Conservation (phyloP, 164 flowering plant species). For the Vitis riparia region DNA sequence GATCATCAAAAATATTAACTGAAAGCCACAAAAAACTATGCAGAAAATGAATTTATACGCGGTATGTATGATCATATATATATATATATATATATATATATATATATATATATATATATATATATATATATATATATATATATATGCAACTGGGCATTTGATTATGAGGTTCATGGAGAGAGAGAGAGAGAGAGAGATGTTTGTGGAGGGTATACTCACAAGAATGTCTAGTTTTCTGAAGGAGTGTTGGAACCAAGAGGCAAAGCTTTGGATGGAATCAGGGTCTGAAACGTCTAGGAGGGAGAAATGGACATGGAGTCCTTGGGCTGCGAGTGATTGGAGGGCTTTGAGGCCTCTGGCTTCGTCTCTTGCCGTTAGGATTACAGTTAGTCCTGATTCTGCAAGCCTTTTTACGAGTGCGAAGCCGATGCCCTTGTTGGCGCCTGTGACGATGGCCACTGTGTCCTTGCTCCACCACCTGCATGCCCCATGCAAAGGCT, state of each 20-base stretch:
- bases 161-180: not conserved
- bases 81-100: too few relatives aligned
- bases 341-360: constrained; percentile 50
- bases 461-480: constrained; percentile 86
- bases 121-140: too few relatives aligned
- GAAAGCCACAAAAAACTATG: too few relatives aligned
- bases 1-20: too few relatives aligned
- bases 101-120: too few relatives aligned
- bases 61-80: too few relatives aligned
- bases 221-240: constrained; percentile 64
- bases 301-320: constrained; percentile 42
- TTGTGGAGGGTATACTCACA: constrained; percentile 34
- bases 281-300: constrained; percentile 60
- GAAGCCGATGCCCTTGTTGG: constrained; percentile 82
- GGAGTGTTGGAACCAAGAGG: constrained; percentile 35
- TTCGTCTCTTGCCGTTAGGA: constrained; percentile 66
- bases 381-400: constrained; percentile 64
- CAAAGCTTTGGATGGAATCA: constrained; percentile 53
- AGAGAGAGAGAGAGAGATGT: not conserved
- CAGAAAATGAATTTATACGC: too few relatives aligned
- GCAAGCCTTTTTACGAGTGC: constrained; percentile 62
- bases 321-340: constrained; percentile 35
- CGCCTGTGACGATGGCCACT: constrained; percentile 78
- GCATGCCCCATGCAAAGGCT: not conserved
- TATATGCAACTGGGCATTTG: too few relatives aligned